These are phyloP conservation scores for Rhodosporidiobolus odoratus DNA, from an alignment of 768 basidiomycete species.

Conservation along the genomic window DNA sequence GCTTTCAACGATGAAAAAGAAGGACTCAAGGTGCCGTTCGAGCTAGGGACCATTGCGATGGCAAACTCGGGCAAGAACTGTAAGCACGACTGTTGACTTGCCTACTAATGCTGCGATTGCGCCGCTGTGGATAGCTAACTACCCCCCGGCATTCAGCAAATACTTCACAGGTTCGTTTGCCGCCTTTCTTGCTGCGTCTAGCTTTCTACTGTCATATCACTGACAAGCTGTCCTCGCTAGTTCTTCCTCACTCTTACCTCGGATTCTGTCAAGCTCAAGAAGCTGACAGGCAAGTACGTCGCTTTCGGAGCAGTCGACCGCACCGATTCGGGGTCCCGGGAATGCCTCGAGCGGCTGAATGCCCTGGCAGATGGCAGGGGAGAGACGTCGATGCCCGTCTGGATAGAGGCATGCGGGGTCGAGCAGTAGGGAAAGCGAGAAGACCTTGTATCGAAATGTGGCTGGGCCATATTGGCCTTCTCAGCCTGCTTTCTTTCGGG, in stretches of 20 bases:
- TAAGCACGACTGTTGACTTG: conserved; percentile 12
- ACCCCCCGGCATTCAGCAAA: conserved; percentile 16
- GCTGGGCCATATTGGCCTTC: background rate
- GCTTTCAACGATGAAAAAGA: conserved; percentile 56
- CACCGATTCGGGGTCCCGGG: conserved; percentile 42
- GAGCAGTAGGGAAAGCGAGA: background rate
- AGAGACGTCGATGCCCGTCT: conserved; percentile 46
- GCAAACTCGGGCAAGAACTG: conserved; percentile 55
- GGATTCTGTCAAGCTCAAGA: conserved; percentile 50
- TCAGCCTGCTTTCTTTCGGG: background rate
- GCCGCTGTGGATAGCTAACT: background rate
- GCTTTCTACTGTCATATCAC: background rate
- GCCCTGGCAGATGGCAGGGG: conserved; percentile 48
- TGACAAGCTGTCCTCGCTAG: conserved; percentile 43
- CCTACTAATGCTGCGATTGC: background rate
- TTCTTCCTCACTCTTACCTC: conserved; percentile 55
- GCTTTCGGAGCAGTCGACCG: conserved; percentile 49
- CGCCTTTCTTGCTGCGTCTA: background rate
- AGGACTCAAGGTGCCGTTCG: conserved; percentile 51
- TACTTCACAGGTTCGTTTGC: conserved; percentile 34
- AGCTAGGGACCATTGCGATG: conserved; percentile 54
- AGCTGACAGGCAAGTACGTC: conserved; percentile 55
- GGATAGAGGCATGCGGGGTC: conserved; percentile 52
- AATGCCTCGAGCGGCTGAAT: conserved; percentile 47
- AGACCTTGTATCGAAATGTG: no score